Evolutionary conservation across 495 filamentous ascomycete genomes (phyloP).

Genomic region (Penicillium arizonense): DNA sequence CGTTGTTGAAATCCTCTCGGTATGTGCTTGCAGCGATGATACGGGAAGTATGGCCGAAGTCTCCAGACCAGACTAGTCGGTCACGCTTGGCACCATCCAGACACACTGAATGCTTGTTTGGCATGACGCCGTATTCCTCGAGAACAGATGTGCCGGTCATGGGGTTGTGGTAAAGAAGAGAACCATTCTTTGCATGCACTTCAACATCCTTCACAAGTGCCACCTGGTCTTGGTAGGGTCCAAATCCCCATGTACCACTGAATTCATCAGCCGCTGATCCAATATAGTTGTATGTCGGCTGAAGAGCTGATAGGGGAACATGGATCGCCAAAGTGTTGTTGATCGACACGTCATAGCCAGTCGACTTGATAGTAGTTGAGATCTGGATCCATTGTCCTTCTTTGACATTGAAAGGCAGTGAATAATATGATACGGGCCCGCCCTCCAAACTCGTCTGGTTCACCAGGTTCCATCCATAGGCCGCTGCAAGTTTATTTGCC

Average conservation of each 20-base stretch:
- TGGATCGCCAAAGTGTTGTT: constrained; percentile 1
- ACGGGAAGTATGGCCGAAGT: constrained; percentile 19
- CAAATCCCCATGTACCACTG: constrained; percentile 32
- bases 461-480: constrained; percentile 17
- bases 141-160: constrained; percentile 20
- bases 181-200: constrained; percentile 26
- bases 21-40: constrained; percentile 17
- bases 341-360: constrained; percentile 14
- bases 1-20: constrained; percentile 7
- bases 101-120: constrained; percentile 23
- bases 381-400: constrained; percentile 14
- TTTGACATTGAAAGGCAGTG: constrained; percentile 7
- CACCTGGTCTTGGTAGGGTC: constrained; percentile 29
- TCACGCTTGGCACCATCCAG: constrained; percentile 31
- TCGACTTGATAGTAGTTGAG: constrained; percentile 13
- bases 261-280: not conserved
- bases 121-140: constrained; percentile 22
- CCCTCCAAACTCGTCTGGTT: constrained; percentile 15
- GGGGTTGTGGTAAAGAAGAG: constrained; percentile 23
- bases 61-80: constrained; percentile 22
- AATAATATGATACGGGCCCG: not conserved
- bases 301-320: not conserved
- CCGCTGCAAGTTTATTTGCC: constrained; percentile 14
- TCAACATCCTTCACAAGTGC: constrained; percentile 30
- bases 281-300: not conserved